Conservation (phyloP, 768 basidiomycete genomes). For the Boletus bicolor region DNA sequence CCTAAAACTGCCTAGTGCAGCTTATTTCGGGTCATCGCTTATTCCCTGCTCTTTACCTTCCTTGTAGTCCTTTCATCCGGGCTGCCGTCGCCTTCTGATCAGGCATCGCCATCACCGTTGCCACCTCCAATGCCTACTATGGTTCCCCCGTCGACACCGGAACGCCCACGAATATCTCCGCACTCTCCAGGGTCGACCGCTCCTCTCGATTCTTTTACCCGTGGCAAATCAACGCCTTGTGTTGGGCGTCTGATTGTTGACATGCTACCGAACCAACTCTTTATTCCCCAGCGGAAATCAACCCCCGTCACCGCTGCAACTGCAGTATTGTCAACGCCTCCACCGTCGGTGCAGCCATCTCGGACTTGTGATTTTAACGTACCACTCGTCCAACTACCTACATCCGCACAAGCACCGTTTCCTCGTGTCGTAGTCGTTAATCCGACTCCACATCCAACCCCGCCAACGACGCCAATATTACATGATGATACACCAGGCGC, state of each 20-base stretch:
- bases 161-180: slow-evolving; percentile 28
- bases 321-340: slow-evolving; percentile 4
- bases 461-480: slow-evolving; percentile 63
- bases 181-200: slow-evolving; percentile 12
- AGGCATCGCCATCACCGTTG: slow-evolving; percentile 28
- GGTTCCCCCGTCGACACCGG: slow-evolving; percentile 27
- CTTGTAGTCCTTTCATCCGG: slow-evolving; percentile 24
- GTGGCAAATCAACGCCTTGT: slow-evolving; percentile 25
- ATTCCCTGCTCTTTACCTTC: slow-evolving; percentile 16
- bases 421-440: slow-evolving; percentile 68
- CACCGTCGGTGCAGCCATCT: slow-evolving; percentile 1
- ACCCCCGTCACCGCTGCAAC: slow-evolving; percentile 1
- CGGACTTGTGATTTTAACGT: slow-evolving; percentile 17
- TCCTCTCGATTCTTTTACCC: slow-evolving; percentile 8
- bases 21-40: slow-evolving; percentile 15
- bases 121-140: slow-evolving; percentile 16
- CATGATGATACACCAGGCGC: slow-evolving; percentile 20
- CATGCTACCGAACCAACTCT: slow-evolving; percentile 48
- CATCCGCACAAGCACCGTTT: slow-evolving; percentile 30
- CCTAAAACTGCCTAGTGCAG: slow-evolving; percentile 9
- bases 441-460: slow-evolving; percentile 77
- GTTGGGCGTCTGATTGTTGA: slow-evolving; percentile 55
- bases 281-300: slow-evolving; percentile 21
- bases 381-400: slow-evolving; percentile 30
- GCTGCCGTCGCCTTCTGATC: slow-evolving; percentile 30